Evolutionary conservation across 179 eudicot species (phyloP), one percentile per base, ranked within the genome.

Genomic region (Silene vulgaris): DNA sequence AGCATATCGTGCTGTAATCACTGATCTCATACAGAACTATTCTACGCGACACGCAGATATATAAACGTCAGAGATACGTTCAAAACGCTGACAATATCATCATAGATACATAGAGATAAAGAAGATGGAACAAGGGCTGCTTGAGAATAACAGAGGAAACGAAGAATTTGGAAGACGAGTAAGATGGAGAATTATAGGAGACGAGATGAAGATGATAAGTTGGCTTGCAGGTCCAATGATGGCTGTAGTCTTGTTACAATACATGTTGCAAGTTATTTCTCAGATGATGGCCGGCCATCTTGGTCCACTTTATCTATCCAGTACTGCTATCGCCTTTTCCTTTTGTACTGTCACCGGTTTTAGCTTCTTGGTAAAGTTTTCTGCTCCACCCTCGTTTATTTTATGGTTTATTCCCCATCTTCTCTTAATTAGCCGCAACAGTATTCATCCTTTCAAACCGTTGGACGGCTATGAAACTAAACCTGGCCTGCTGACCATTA

Each of bases 241-340:
- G 54, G 89, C 82, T 0, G 89, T 89, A 3, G 75, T 84, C 0
- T 7, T 88, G 43, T 88, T 88, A 0, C 84, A 78, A 32, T 86
- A 69, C 17, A 29, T 86, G 68, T 16, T 89, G 19, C 93, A 83
- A 72, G 86, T 87, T 3, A 72, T 83, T 0, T 86, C 88, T 0
- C 70, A 81, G 59, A 89, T 86, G 87, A 89, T 91, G 92, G 90
- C 85, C 0, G 94, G 97, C 26, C 97, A 91, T 75, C 87, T 91
- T 14, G 89, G 88, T n/a, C 85, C 84, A n/a, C 89, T 91, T 9
- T 79, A 80, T 23, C 92, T 91, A 28, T 85, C 97, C 1, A 87
- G 92, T 71, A 77, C 92, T 23, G 85, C 94, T 75, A 77, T 91
- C 19, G 94, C 92, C 69, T 45, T 82, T 29, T 89, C 94, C 35